Evolutionary conservation across 2,329 filamentous ascomycete species (phyloP).

Genomic region (Pyricularia grisea): DNA sequence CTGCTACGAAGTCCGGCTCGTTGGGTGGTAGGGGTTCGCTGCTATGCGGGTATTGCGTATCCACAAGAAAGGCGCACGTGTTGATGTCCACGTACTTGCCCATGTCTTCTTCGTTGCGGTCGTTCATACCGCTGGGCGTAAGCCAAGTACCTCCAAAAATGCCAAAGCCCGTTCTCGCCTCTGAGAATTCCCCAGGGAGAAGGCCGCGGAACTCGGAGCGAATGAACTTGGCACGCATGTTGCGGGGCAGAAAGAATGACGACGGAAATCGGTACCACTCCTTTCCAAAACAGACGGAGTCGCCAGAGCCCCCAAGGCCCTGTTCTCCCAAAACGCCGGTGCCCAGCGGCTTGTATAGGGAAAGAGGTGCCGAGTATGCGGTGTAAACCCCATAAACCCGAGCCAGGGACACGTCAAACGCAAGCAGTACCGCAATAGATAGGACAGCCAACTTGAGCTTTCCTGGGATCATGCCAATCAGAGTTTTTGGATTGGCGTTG

Average conservation of each 20-base stretch:
- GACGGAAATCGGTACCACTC: conserved; percentile 98
- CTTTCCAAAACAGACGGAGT: conserved; percentile 81
- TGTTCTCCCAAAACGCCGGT: conserved; percentile 26
- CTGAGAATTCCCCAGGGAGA: conserved; percentile 81
- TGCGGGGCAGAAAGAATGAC: conserved; percentile 80
- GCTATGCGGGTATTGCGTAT: conserved; percentile 66
- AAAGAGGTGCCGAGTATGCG: conserved; percentile 74
- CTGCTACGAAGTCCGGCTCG: conserved; percentile 73
- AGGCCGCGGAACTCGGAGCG: conserved; percentile 84
- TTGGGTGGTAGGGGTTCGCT: conserved; percentile 42
- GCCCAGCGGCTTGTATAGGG: conserved; percentile 59
- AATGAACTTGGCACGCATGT: conserved; percentile 79
- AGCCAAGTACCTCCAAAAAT: conserved; percentile 79
- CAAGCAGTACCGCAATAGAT: conserved; percentile 40
- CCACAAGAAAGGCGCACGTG: conserved; percentile 75
- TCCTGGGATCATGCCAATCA: conserved; percentile 64
- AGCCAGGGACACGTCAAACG: conserved; percentile 56
- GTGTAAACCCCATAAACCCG: conserved; percentile 70
- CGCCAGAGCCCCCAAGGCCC: conserved; percentile 33
- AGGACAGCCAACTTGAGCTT: conserved; percentile 60
- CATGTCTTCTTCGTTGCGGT: conserved; percentile 76
- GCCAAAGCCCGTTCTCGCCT: conserved; percentile 59
- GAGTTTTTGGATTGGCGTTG: conserved; percentile 53
- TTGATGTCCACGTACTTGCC: conserved; percentile 76
- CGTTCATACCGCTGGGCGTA: conserved; percentile 79